Conservation (phyloP, 2,329 filamentous ascomycete genomes). For the Colletotrichum truncatum region DNA sequence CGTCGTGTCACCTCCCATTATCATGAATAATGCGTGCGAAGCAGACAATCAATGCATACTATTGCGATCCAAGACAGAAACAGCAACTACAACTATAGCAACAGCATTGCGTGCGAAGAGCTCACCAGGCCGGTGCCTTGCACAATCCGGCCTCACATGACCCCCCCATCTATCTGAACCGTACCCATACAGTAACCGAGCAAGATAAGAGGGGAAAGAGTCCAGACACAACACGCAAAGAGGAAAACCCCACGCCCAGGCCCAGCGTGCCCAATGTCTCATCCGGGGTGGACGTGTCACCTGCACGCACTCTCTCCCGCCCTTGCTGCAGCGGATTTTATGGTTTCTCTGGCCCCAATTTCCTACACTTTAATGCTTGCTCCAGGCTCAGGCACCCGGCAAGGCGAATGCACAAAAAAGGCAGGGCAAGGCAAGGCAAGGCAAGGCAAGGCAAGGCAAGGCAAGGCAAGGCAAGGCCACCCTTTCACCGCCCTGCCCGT, state of each 20-base stretch:
- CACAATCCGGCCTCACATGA: slow-evolving; percentile 22
- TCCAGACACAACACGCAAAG: neutral
- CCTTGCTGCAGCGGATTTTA: neutral
- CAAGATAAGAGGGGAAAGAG: slow-evolving; percentile 8
- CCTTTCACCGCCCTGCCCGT: slow-evolving; percentile 22
- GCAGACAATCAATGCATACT: neutral
- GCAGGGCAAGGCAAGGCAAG: no score
- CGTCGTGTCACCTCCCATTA: neutral
- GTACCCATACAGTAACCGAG: no score
- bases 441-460: no score
- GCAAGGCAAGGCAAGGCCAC: neutral
- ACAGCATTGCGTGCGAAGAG: slow-evolving; percentile 14
- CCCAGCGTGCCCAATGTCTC: no score
- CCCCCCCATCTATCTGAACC: no score
- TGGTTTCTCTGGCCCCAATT: slow-evolving; percentile 13
- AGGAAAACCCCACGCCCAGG: slow-evolving; percentile 8
- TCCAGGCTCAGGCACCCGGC: neutral
- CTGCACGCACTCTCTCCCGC: slow-evolving; percentile 8
- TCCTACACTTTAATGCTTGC: slow-evolving; percentile 5
- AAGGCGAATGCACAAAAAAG: no score
- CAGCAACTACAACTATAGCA: no score
- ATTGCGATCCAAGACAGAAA: slow-evolving; percentile 12
- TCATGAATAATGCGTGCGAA: no score
- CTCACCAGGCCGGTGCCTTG: neutral
- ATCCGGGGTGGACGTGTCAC: slow-evolving; percentile 14